Conservation (phyloP, 495 filamentous ascomycete genomes). For the Trichoderma virens region DNA sequence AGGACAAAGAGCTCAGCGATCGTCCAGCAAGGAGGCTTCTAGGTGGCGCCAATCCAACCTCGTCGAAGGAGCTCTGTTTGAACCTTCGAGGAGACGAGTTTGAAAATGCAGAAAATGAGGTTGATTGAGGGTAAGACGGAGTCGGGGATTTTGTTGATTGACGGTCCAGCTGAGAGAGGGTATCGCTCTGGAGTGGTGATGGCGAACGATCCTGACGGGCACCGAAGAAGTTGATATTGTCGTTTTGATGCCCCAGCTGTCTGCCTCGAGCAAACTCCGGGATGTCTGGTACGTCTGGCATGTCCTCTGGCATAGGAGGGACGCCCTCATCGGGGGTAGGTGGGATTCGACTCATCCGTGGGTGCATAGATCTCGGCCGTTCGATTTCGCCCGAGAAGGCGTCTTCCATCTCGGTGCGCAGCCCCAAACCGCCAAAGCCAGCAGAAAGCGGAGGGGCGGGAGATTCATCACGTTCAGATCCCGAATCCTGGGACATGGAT, state of each 20-base stretch:
- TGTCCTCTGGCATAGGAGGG: constrained; percentile 14
- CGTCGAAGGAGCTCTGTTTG: constrained; percentile 34
- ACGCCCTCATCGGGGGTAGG: constrained; percentile 43
- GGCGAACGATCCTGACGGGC: constrained; percentile 39
- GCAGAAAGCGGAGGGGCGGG: constrained; percentile 22
- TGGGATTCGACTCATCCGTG: constrained; percentile 59
- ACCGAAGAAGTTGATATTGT: constrained; percentile 27
- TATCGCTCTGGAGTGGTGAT: constrained; percentile 21
- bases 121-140: constrained; percentile 15
- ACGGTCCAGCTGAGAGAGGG: constrained; percentile 9
- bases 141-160: constrained; percentile 17
- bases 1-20: constrained; percentile 41
- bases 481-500: constrained; percentile 43
- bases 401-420: constrained; percentile 52
- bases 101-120: background rate
- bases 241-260: constrained; percentile 22
- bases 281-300: constrained; percentile 2
- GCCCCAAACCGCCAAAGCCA: constrained; percentile 26
- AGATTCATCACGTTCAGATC: constrained; percentile 31
- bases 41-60: constrained; percentile 32
- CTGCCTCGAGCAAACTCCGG: constrained; percentile 20
- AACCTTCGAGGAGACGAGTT: constrained; percentile 25
- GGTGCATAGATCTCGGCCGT: constrained; percentile 67
- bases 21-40: constrained; percentile 38
- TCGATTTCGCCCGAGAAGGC: constrained; percentile 30